Conservation (phyloP, 2,329 filamentous ascomycete genomes). For the Paracamarosporium sp. region DNA sequence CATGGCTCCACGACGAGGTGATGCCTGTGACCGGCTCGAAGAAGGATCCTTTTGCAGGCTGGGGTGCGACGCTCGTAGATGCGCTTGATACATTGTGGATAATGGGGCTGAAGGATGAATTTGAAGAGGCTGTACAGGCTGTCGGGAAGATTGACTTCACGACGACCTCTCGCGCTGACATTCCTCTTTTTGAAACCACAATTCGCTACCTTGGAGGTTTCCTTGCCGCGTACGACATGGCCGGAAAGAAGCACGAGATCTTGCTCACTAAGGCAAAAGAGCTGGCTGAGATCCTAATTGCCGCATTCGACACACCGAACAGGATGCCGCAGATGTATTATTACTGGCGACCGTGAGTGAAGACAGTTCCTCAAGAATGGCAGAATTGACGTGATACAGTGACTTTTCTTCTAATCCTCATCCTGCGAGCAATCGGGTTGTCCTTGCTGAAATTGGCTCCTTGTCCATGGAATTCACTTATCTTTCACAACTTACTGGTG, state of each 20-base stretch:
- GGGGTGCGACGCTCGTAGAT: slow-evolving; percentile 88
- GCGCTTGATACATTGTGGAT: slow-evolving; percentile 75
- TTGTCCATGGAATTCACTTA: slow-evolving; percentile 58
- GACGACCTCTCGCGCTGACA: slow-evolving; percentile 54
- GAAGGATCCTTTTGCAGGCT: slow-evolving; percentile 86
- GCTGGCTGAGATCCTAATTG: slow-evolving; percentile 69
- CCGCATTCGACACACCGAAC: slow-evolving; percentile 72
- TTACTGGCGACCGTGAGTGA: slow-evolving; percentile 56
- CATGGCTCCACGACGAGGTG: slow-evolving; percentile 88
- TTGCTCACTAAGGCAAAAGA: slow-evolving; percentile 68
- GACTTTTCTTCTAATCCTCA: slow-evolving; percentile 46
- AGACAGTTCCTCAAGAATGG: slow-evolving; percentile 22
- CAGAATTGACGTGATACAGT: slow-evolving; percentile 15
- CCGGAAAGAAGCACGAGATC: slow-evolving; percentile 57
- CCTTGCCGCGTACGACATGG: slow-evolving; percentile 73
- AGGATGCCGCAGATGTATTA: slow-evolving; percentile 69
- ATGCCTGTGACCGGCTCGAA: slow-evolving; percentile 71
- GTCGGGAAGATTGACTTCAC: slow-evolving; percentile 68
- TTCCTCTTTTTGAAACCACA: slow-evolving; percentile 75
- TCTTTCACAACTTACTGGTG: slow-evolving; percentile 54
- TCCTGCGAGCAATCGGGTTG: slow-evolving; percentile 48
- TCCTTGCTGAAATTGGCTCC: slow-evolving; percentile 57
- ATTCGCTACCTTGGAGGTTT: slow-evolving; percentile 75
- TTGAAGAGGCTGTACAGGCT: slow-evolving; percentile 67
- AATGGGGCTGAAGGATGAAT: slow-evolving; percentile 71